Conservation (phyloP, 352 stramenopile species). For the Pythium rishiriense region DNA sequence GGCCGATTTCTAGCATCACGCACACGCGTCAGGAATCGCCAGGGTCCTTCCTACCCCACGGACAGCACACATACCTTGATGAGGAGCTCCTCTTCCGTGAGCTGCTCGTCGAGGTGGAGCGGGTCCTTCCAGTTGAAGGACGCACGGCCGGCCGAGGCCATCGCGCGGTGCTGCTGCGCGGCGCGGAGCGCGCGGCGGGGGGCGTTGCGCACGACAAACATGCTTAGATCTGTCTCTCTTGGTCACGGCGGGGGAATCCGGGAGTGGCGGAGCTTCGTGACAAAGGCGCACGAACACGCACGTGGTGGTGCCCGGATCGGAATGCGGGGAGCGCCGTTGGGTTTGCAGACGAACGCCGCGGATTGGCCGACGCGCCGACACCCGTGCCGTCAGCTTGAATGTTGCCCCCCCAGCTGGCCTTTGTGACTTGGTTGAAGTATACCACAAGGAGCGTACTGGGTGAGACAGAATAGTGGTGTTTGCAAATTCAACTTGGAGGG, state of each 20-base stretch:
- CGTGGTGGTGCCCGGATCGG: not conserved
- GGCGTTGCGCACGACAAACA: conserved; percentile 33
- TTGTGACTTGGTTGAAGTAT: conserved; percentile 34
- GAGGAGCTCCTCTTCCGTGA: conserved; percentile 91
- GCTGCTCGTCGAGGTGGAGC: conserved; percentile 65
- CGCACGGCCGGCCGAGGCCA: conserved; percentile 43
- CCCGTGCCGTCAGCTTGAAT: conserved; percentile 10
- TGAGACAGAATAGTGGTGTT: conserved; percentile 15
- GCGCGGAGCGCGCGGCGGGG: conserved; percentile 27
- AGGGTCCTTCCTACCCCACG: not conserved
- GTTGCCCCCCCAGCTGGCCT: not conserved
- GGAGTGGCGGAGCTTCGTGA: conserved; percentile 22
- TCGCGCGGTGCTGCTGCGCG: conserved; percentile 29
- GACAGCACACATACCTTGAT: conserved; percentile 79
- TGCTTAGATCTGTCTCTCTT: conserved; percentile 11
- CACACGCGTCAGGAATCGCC: not conserved
- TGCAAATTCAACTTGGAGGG: conserved; percentile 26
- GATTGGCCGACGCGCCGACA: conserved; percentile 10
- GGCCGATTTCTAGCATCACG: conserved; percentile 77
- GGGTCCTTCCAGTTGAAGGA: conserved; percentile 85
- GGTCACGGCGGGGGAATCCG: conserved; percentile 10
- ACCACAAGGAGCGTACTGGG: conserved; percentile 7
- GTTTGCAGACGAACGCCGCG: conserved; percentile 23
- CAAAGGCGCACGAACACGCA: conserved; percentile 15
- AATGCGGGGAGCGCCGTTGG: not conserved